Conservation (phyloP, 495 filamentous ascomycete genomes). For the Friedmanniomyces simplex region DNA sequence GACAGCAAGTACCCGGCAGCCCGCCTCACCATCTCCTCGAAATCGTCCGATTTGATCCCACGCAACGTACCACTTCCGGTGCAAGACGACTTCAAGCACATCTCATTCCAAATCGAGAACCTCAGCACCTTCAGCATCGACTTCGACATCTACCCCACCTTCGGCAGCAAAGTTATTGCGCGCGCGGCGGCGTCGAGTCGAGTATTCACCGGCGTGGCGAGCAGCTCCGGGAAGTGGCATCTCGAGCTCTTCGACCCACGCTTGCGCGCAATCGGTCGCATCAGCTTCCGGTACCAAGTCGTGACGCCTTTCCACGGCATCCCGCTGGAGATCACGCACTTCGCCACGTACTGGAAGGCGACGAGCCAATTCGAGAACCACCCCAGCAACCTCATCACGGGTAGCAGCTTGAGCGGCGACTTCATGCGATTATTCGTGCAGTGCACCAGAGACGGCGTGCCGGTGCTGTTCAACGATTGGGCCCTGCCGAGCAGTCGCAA, state of each 20-base stretch:
- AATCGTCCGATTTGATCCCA: slow-evolving; percentile 88
- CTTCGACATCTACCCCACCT: slow-evolving; percentile 95
- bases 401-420: slow-evolving; percentile 86
- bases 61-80: slow-evolving; percentile 90
- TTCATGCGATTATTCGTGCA: slow-evolving; percentile 88
- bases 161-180: slow-evolving; percentile 93
- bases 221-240: slow-evolving; percentile 70
- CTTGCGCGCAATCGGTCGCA: slow-evolving; percentile 85
- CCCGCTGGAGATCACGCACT: slow-evolving; percentile 90
- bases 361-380: slow-evolving; percentile 81
- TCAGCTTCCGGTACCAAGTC: slow-evolving; percentile 86
- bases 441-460: slow-evolving; percentile 73
- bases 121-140: slow-evolving; percentile 87
- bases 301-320: slow-evolving; percentile 95
- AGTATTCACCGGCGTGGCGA: slow-evolving; percentile 62
- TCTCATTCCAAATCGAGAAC: slow-evolving; percentile 93
- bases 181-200: slow-evolving; percentile 83
- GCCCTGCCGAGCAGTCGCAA: slow-evolving; percentile 40
- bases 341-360: slow-evolving; percentile 98
- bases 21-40: slow-evolving; percentile 89
- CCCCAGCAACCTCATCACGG: slow-evolving; percentile 78
- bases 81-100: slow-evolving; percentile 81
- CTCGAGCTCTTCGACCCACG: slow-evolving; percentile 88
- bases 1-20: slow-evolving; percentile 92
- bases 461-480: slow-evolving; percentile 78